Percentiles rank a stretch among this genome's conserved stretches.
Conservation (phyloP, 441 rosid genomes). For the Populus hybrid region DNA sequence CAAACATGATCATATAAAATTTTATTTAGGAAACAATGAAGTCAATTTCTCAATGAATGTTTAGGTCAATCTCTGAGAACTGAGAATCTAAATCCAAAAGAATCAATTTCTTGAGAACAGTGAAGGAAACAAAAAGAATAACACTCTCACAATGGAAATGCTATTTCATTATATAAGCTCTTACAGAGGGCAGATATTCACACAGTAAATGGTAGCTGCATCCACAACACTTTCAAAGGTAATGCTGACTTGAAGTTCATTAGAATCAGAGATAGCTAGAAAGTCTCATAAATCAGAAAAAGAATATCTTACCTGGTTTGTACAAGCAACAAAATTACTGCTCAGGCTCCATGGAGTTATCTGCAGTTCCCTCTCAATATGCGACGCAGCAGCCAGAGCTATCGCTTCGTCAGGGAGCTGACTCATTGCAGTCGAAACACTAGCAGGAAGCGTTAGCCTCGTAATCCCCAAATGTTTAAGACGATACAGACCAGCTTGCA, state of each 20-base stretch:
- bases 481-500: slow-evolving; percentile 92
- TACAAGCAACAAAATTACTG: slow-evolving; percentile 93
- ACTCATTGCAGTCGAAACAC: slow-evolving; percentile 82
- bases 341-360: slow-evolving; percentile 98
- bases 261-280: neutral
- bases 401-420: slow-evolving; percentile 97
- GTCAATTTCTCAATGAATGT: neutral
- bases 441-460: slow-evolving; percentile 68
- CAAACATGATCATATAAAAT: neutral
- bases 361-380: slow-evolving; percentile 95
- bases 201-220: neutral
- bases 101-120: slow-evolving; percentile 1
- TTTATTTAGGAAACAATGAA: neutral
- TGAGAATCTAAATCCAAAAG: neutral
- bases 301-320: slow-evolving; percentile 61
- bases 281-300: slow-evolving; percentile 9
- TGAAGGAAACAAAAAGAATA: neutral
- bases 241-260: neutral
- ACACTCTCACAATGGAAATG: neutral
- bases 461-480: slow-evolving; percentile 96
- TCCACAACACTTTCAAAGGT: neutral
- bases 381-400: slow-evolving; percentile 98
- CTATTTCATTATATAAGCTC: neutral
- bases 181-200: neutral
- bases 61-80: neutral